A percentile compares a stretch with the other conserved stretches of the same genome.
Evolutionary conservation across 306 rosid genomes (phyloP).

Genomic region (Trichosanthes truncata): DNA sequence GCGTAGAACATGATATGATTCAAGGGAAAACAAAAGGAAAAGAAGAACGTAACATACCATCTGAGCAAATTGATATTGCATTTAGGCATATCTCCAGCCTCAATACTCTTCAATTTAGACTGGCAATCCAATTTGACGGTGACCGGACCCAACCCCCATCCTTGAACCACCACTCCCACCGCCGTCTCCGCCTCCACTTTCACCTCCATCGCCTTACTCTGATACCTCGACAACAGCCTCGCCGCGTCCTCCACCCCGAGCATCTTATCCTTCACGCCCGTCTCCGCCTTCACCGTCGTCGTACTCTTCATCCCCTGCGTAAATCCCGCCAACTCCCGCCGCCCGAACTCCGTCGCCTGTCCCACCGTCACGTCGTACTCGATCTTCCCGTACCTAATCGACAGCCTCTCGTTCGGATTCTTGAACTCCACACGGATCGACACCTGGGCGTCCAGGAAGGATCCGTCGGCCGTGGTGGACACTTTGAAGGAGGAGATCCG

Average conservation of each 20-base stretch:
- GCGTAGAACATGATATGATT: too few relatives aligned
- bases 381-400: slow-evolving; percentile 19
- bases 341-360: slow-evolving; percentile 20
- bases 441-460: slow-evolving; percentile 33
- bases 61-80: slow-evolving; percentile 40
- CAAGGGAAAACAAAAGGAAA: too few relatives aligned
- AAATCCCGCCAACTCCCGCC: slow-evolving; percentile 15
- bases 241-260: slow-evolving; percentile 24
- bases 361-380: slow-evolving; percentile 12
- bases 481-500: slow-evolving; percentile 30
- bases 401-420: slow-evolving; percentile 36
- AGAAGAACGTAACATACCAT: slow-evolving; percentile 36
- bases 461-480: slow-evolving; percentile 18
- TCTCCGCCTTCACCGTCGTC: slow-evolving; percentile 32
- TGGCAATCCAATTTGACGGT: slow-evolving; percentile 28
- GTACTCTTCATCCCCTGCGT: slow-evolving; percentile 17
- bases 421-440: slow-evolving; percentile 32
- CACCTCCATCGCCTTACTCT: slow-evolving; percentile 33
- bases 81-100: slow-evolving; percentile 38
- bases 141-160: slow-evolving; percentile 32
- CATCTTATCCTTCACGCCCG: slow-evolving; percentile 18
- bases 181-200: slow-evolving; percentile 30
- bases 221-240: slow-evolving; percentile 16
- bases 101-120: slow-evolving; percentile 31
- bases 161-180: slow-evolving; percentile 22